Base-by-base conservation (phyloP, 2,329 filamentous ascomycete species). In the Emmonsia crescens region DNA sequence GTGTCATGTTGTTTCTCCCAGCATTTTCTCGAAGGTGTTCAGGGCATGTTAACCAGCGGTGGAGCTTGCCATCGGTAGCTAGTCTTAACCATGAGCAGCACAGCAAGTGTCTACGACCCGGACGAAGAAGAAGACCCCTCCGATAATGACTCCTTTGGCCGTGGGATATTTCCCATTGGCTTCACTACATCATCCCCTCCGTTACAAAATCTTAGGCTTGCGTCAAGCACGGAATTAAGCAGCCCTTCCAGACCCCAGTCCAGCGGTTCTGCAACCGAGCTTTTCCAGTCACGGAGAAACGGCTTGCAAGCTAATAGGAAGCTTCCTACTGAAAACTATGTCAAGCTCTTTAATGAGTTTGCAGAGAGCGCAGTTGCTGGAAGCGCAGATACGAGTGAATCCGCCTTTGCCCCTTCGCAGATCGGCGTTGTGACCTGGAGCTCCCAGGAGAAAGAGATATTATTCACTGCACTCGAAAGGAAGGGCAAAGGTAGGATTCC, bases 381-480 rank as follows among this genome's bases (percentile, higher is more conserved):
- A 16, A 24, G 57, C 36, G 51, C 48, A 10, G 61, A 58, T 24
- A 64, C 63, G 24, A 59, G 51, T 36, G 61, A 65, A 9, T 63
- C 66, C n/a, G 60, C 67, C 2, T 80, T 61, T 56, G 62, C 72
- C 56, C 58, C 76, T 42, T 80, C 82, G 1, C 88, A 91, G 68
- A 76, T 91, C 58, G 91, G 91, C 27, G 79, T 84, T 31, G 85
- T 86, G 0, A 66, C 75, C 12, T 97, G 93, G 93, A 85, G 83
- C 0, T 64, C 81, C 0, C 67, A 76, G 0, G 92, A 96, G 69
- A 96, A 96, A 70, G 77, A 81, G 1, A 67, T 77, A 0, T 83
- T 96, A 62, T 96, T 90, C 71, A 77, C 82, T 16, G 81, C 83
- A 0, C 72, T 95, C 2, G 78, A 81, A 1, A 82, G 83, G 0